Evolutionary conservation across 768 basidiomycete species (phyloP).

Genomic region (Ramaria sp.): DNA sequence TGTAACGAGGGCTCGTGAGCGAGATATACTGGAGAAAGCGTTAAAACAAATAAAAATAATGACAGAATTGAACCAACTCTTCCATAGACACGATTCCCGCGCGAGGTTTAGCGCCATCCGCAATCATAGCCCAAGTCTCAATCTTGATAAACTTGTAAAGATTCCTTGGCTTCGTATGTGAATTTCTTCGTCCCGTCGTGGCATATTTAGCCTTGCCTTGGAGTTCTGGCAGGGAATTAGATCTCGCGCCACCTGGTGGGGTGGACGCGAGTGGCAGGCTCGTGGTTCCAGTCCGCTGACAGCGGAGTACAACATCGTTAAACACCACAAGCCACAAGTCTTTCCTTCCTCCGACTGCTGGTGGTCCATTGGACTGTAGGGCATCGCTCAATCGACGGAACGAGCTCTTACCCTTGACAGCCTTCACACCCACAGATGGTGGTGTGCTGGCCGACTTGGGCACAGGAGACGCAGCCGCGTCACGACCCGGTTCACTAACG

Average conservation of each 20-base stretch:
- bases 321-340: slow-evolving; percentile 94
- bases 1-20: slow-evolving; percentile 50
- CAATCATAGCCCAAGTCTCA: slow-evolving; percentile 73
- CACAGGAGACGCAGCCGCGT: slow-evolving; percentile 29
- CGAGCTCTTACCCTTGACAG: slow-evolving; percentile 72
- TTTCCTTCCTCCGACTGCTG: slow-evolving; percentile 54
- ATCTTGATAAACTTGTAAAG: slow-evolving; percentile 92
- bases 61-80: slow-evolving; percentile 47
- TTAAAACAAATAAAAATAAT: slow-evolving; percentile 2
- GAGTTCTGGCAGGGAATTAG: slow-evolving; percentile 67
- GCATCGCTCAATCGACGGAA: slow-evolving; percentile 88
- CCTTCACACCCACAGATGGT: slow-evolving; percentile 12
- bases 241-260: slow-evolving; percentile 18
- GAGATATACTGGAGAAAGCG: slow-evolving; percentile 22
- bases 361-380: slow-evolving; percentile 39
- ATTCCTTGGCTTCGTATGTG: slow-evolving; percentile 78
- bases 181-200: slow-evolving; percentile 64
- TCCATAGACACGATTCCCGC: slow-evolving; percentile 85
- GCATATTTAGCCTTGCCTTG: slow-evolving; percentile 80
- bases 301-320: slow-evolving; percentile 90
- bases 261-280: slow-evolving; percentile 65
- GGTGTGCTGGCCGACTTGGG: slow-evolving; percentile 23
- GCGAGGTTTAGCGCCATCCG: slow-evolving; percentile 60
- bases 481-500: slow-evolving; percentile 8
- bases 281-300: slow-evolving; percentile 84